Conservation (phyloP, 805 yeast species). For the Jamesozyma rosinii region DNA sequence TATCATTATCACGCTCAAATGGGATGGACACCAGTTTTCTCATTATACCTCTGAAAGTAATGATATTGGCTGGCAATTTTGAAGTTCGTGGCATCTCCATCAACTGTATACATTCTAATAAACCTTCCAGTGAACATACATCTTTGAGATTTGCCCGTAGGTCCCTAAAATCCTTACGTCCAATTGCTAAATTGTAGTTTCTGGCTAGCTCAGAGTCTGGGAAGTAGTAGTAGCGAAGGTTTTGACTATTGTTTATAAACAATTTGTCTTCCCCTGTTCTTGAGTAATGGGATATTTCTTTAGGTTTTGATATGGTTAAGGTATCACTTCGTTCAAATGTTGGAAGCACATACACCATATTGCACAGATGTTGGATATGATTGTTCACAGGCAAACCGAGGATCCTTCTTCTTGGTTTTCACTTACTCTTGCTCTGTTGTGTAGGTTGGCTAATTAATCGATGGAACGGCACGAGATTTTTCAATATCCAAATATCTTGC, state of each 20-base stretch:
- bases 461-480: too few relatives aligned
- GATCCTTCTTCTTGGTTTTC: too few relatives aligned
- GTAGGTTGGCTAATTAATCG: too few relatives aligned
- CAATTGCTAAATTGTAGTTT: slow-evolving; percentile 54
- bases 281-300: slow-evolving; percentile 63
- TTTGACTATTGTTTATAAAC: slow-evolving; percentile 40
- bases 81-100: slow-evolving; percentile 41
- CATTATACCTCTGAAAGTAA: slow-evolving; percentile 83
- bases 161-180: slow-evolving; percentile 53
- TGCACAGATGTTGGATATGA: too few relatives aligned
- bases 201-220: slow-evolving; percentile 62
- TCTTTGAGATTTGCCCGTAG: slow-evolving; percentile 43
- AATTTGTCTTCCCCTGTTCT: slow-evolving; percentile 47
- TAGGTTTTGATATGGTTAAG: slow-evolving; percentile 73
- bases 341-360: not conserved
- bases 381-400: too few relatives aligned
- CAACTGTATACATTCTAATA: slow-evolving; percentile 44
- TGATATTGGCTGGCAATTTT: slow-evolving; percentile 49
- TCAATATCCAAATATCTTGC: too few relatives aligned
- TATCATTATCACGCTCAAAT: slow-evolving; percentile 44
- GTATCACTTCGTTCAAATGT: slow-evolving; percentile 19
- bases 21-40: slow-evolving; percentile 48
- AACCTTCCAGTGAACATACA: slow-evolving; percentile 37
- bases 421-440: too few relatives aligned
- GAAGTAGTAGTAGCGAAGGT: slow-evolving; percentile 63